Evolutionary conservation across 2,329 filamentous ascomycete species (phyloP), one percentile per base, ranked within the genome.

Genomic region (Phaeosphaeriaceae sp.): DNA sequence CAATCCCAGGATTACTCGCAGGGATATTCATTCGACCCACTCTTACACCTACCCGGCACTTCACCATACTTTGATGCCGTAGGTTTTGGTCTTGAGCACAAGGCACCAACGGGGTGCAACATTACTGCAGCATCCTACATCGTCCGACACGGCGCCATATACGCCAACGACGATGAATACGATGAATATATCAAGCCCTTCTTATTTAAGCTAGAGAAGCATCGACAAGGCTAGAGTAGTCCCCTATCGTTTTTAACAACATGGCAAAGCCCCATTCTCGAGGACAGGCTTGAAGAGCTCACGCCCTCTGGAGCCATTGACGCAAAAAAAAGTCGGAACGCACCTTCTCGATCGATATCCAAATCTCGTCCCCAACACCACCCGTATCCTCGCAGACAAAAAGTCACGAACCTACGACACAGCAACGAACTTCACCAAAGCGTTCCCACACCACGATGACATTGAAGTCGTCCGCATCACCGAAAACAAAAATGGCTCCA

Each of bases 321-420:
- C 7, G 69, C 87, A 30, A 84, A 83, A 26, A n/a, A 76, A 79
- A 20, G 80, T 84, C 8, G 84, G 85, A n/a, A 76, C 75, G 37
- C 82, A 85, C 8, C 83, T 88, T 45, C 72, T 81, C 7, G 78
- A 79, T 0, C 79, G 85, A 12, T 76, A 84, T 55, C 81, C 81
- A 29, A 70, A 76, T 13, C 71, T 79, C 12, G 81, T 76, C 2
- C 81, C 78, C 0, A 71, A 69, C 0, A 66, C 63, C 2, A 56
- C 47, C 32, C 56, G 63, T 11, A 58, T 70, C 15, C 58, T 69
- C n/a, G 66, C 67, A 12, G 67, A 70, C 45, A 72, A 72, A 61
- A 72, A 72, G 53, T 60, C 61, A n/a, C 56, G 69, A 2, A 72
- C 69, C 0, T 69, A 63, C 30, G 69, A 72, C 41, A 72, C 69